These are phyloP conservation scores for Boletus smithii DNA, from an alignment of 1,284 basidiomycete genomes.

Conservation along the genomic window DNA sequence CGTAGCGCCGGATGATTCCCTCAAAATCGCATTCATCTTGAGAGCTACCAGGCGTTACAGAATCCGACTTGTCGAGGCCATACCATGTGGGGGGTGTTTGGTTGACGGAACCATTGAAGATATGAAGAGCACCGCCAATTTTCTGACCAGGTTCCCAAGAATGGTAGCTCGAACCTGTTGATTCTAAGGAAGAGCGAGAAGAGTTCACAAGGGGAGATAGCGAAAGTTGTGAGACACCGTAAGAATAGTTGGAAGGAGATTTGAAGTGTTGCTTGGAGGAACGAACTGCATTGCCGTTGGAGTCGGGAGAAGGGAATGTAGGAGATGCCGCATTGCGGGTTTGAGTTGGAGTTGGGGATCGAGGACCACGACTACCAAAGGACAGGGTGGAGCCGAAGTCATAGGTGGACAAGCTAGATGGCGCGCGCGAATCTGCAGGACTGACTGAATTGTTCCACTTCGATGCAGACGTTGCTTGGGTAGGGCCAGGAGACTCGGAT, in stretches of 20 bases:
- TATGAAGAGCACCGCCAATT: slow-evolving; percentile 47
- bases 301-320: slow-evolving; percentile 38
- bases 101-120: slow-evolving; percentile 49
- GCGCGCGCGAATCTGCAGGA: slow-evolving; percentile 41
- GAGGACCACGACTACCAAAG: slow-evolving; percentile 40
- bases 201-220: slow-evolving; percentile 68
- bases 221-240: slow-evolving; percentile 52
- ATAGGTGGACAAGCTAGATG: slow-evolving; percentile 50
- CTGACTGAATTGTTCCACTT: slow-evolving; percentile 26
- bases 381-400: slow-evolving; percentile 51
- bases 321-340: slow-evolving; percentile 53
- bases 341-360: slow-evolving; percentile 67
- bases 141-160: slow-evolving; percentile 63
- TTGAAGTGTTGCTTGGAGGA: slow-evolving; percentile 53
- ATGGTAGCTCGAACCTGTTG: slow-evolving; percentile 78
- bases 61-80: slow-evolving; percentile 52
- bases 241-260: slow-evolving; percentile 48
- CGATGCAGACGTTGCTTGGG: slow-evolving; percentile 18
- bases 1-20: slow-evolving; percentile 56
- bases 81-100: slow-evolving; percentile 56
- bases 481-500: slow-evolving; percentile 50
- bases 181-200: slow-evolving; percentile 73
- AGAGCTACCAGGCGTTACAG: slow-evolving; percentile 46
- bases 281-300: slow-evolving; percentile 38
- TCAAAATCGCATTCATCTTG: slow-evolving; percentile 62